Base-by-base conservation (phyloP, 2,329 filamentous ascomycete species). In the Myrmaecium sp. region DNA sequence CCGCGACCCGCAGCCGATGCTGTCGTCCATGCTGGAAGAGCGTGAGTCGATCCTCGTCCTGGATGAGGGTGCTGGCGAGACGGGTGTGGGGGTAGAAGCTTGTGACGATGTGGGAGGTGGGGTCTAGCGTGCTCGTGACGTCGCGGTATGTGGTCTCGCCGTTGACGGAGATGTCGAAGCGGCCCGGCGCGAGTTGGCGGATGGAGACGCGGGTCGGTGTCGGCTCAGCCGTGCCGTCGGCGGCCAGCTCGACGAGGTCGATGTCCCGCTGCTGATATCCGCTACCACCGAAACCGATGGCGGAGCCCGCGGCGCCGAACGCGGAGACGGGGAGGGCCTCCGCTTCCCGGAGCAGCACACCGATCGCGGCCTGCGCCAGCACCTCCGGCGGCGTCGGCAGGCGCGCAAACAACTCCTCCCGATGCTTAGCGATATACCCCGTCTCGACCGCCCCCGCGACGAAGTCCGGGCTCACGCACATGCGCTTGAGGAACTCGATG, bases 341-440 rank as follows among this genome's bases (percentile, higher is more conserved):
- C 15, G 42, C 39, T 30, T 54, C 40, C 32, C 66, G 52, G 26
- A 64, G 58, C 28, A 80, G 52, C 37, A 86, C 60, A 6, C 75
- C 81, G 6, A 98, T 60, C 1, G 84, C 84, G 6, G 83, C 84
- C 57, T 98, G 89, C 0, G 76, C 74, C 37, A 83, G 80, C 3
- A 83, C 69, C 52, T 93, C 83, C 22, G 74, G 64, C 12, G 67
- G 59, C 17, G 77, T 64, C 0, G 50, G 47, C 8, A 67, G 53
- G 1, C 67, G 64, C 13, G 61, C 59, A 47, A 95, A 95, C 1
- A 98, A 65, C 36, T 83, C 76, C 7, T 72, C 65, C 32, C 69
- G 66, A 56, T 91, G 77, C 51, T 92, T 93, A 29, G 84, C 74
- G 37, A 98, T 95, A 47, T 93, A 98, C 1, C 86, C 86, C 0